These are phyloP conservation scores for Melanomma pulvis-pyrius DNA, from an alignment of 495 filamentous ascomycete genomes.

Conservation along the genomic window DNA sequence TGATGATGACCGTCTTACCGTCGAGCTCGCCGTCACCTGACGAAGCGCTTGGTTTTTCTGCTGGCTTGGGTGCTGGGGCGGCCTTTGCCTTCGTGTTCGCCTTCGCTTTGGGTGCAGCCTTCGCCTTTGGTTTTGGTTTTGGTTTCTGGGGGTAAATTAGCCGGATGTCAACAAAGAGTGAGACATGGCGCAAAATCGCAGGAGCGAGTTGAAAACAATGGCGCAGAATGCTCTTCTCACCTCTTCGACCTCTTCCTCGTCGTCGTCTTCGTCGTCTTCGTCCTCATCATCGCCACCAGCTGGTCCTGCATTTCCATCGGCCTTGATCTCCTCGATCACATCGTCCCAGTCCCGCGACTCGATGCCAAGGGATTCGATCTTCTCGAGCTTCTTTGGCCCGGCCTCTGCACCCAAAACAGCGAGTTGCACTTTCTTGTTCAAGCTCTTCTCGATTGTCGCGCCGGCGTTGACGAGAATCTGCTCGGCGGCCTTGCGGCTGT, in stretches of 20 bases:
- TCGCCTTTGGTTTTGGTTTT: not conserved
- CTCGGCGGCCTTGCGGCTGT: constrained; percentile 15
- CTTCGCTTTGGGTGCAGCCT: constrained; percentile 18
- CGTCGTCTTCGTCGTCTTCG: constrained; percentile 11
- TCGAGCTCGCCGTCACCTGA: constrained; percentile 1
- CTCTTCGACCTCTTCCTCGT: constrained; percentile 24
- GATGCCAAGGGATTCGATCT: constrained; percentile 24
- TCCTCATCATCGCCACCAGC: constrained; percentile 12
- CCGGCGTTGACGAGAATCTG: constrained; percentile 26
- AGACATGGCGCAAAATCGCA: not conserved
- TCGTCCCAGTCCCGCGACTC: constrained; percentile 28
- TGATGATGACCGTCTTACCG: constrained; percentile 30
- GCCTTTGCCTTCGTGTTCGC: constrained; percentile 29
- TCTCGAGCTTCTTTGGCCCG: constrained; percentile 27
- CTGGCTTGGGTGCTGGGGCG: constrained; percentile 18
- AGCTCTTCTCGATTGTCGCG: constrained; percentile 26
- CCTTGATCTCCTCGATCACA: constrained; percentile 27
- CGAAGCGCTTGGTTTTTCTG: not conserved
- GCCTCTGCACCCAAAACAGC: constrained; percentile 20
- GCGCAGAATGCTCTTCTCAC: constrained; percentile 3
- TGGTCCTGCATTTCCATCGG: constrained; percentile 6
- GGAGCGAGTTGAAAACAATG: not conserved
- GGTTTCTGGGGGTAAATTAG: constrained; percentile 13
- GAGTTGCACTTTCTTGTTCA: constrained; percentile 34
- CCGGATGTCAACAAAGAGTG: not conserved